Evolutionary conservation across 345 rosid species (phyloP).

Genomic region (Salix dunnii): DNA sequence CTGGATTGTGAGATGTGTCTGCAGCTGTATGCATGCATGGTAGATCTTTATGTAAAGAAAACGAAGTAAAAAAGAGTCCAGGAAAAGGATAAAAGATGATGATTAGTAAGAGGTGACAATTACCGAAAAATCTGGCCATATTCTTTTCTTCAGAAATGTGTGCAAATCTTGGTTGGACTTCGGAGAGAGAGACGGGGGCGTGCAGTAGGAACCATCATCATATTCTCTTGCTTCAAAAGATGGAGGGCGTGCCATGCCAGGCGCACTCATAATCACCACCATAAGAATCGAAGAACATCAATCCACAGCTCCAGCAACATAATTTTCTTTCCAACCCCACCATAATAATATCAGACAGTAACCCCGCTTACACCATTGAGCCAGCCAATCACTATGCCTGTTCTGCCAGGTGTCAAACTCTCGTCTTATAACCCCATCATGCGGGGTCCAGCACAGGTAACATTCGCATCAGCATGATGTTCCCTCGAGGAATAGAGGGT

Average conservation of each 20-base stretch:
- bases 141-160: conserved; percentile 27
- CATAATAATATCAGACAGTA: conserved; percentile 16
- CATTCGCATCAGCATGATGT: conserved; percentile 34
- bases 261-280: conserved; percentile 41
- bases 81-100: conserved; percentile 20
- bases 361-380: background rate
- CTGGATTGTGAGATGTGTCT: background rate
- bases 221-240: conserved; percentile 33
- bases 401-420: conserved; percentile 21
- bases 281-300: conserved; percentile 13
- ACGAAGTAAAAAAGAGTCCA: background rate
- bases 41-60: background rate
- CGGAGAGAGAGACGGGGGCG: conserved; percentile 26
- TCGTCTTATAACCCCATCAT: background rate
- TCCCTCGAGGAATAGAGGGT: background rate
- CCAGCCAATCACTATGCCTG: background rate
- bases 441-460: conserved; percentile 8
- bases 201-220: conserved; percentile 42
- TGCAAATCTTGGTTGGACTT: conserved; percentile 32
- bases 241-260: conserved; percentile 41
- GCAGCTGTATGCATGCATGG: background rate
- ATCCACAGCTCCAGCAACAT: conserved; percentile 11
- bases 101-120: conserved; percentile 16
- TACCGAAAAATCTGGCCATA: conserved; percentile 21
- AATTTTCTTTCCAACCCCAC: conserved; percentile 23